Percentiles rank a stretch among this genome's conserved stretches.
These are phyloP conservation scores for Abortiporus biennis DNA, from an alignment of 1,284 basidiomycete species.

Conservation along the genomic window DNA sequence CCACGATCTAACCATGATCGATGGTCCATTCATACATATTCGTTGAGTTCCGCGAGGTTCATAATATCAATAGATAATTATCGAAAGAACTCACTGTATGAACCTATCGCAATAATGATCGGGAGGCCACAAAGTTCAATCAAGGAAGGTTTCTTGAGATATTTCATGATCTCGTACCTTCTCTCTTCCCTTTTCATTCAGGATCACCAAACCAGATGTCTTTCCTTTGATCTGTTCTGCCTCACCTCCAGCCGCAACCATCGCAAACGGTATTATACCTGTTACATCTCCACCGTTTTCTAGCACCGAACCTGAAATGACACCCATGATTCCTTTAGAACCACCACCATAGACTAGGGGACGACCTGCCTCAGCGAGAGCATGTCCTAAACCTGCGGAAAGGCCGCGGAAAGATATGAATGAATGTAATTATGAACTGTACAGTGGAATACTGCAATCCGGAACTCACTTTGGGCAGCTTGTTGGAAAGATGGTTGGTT, in stretches of 20 bases:
- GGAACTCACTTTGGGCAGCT: slow-evolving; percentile 58
- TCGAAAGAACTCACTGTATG: not conserved
- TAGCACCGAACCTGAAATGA: slow-evolving; percentile 67
- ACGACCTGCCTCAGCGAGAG: slow-evolving; percentile 59
- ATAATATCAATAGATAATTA: not conserved
- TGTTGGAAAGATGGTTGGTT: slow-evolving; percentile 50
- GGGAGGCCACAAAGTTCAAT: no score
- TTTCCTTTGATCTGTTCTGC: slow-evolving; percentile 33
- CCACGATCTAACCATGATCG: slow-evolving; percentile 46
- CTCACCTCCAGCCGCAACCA: slow-evolving; percentile 61
- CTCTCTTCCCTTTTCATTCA: slow-evolving; percentile 37
- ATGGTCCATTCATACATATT: not conserved
- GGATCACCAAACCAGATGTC: slow-evolving; percentile 21
- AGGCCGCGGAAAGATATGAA: slow-evolving; percentile 3
- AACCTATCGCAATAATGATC: no score
- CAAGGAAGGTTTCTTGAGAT: no score
- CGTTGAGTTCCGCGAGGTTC: no score
- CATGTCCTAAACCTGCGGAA: slow-evolving; percentile 60
- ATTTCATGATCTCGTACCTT: slow-evolving; percentile 29
- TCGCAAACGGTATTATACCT: slow-evolving; percentile 80
- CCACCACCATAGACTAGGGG: slow-evolving; percentile 88
- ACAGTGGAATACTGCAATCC: not conserved
- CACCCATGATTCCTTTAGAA: slow-evolving; percentile 80
- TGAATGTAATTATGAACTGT: not conserved
- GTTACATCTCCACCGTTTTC: slow-evolving; percentile 69